These are phyloP conservation scores for Moniliella sp. DNA, from an alignment of 1,284 basidiomycete species.

Conservation along the genomic window DNA sequence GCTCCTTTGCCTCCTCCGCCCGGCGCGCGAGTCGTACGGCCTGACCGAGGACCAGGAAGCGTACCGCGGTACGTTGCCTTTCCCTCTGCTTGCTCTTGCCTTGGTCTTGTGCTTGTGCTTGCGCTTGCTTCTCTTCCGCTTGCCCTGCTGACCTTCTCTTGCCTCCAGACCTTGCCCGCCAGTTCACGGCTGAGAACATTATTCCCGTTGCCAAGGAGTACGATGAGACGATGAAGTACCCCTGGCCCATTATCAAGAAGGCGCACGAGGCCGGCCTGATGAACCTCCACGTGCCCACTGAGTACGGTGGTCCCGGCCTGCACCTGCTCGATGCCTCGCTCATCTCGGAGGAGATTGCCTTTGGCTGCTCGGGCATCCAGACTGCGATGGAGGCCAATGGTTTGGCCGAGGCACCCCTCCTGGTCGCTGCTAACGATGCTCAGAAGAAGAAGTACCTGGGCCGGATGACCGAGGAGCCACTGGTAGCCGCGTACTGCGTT, in stretches of 20 bases:
- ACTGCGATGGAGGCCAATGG: conserved; percentile 39
- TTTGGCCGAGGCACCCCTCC: conserved; percentile 39
- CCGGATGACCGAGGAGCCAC: conserved; percentile 41
- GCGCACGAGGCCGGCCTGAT: conserved; percentile 35
- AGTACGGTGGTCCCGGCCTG: conserved; percentile 41
- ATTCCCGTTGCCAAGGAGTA: conserved; percentile 35
- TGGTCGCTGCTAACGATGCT: conserved; percentile 39
- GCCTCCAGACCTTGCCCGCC: conserved; percentile 37
- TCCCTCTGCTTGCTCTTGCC: neutral
- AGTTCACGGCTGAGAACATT: conserved; percentile 39
- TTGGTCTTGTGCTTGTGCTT: neutral
- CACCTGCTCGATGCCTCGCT: conserved; percentile 39
- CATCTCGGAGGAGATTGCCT: conserved; percentile 39
- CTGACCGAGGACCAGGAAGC: conserved; percentile 34
- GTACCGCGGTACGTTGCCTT: conserved; percentile 19
- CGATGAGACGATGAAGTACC: conserved; percentile 36
- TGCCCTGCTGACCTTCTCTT: neutral
- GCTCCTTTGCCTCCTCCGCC: no score
- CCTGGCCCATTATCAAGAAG: conserved; percentile 40
- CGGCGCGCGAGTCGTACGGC: no score
- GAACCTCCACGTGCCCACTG: conserved; percentile 32
- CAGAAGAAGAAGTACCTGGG: conserved; percentile 41
- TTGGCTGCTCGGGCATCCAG: conserved; percentile 41
- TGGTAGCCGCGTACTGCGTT: conserved; percentile 41
- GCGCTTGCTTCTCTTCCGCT: neutral